Conservation (phyloP, 768 basidiomycete genomes). For the Dendrothele bispora region DNA sequence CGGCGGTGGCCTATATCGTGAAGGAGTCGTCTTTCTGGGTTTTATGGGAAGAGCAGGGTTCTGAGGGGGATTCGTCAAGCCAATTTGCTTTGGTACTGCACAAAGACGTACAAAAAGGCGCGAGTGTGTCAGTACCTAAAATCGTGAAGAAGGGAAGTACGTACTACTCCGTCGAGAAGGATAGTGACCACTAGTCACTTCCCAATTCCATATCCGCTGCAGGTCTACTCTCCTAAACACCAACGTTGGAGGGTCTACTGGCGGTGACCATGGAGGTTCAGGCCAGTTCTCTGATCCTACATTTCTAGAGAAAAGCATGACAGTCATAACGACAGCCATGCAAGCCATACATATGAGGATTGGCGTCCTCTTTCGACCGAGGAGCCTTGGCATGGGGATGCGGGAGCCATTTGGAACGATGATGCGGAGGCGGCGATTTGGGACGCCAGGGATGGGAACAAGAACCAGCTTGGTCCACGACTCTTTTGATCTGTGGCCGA, state of each 20-base stretch:
- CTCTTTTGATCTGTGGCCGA: constrained; percentile 10
- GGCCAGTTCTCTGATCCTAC: constrained; percentile 30
- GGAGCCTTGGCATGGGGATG: constrained; percentile 31
- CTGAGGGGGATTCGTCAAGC: constrained; percentile 48
- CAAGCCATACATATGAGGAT: constrained; percentile 34
- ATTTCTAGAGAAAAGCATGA: constrained; percentile 30
- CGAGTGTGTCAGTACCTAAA: no score
- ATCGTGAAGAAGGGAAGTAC: not conserved
- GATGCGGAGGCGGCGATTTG: constrained; percentile 37
- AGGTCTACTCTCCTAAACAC: constrained; percentile 55
- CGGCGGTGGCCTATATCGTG: constrained; percentile 46
- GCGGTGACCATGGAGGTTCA: constrained; percentile 27
- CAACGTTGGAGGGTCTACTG: constrained; percentile 39
- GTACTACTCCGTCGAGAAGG: constrained; percentile 54
- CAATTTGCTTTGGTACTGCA: constrained; percentile 65
- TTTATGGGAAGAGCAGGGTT: constrained; percentile 70
- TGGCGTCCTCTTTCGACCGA: constrained; percentile 35
- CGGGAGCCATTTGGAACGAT: constrained; percentile 33
- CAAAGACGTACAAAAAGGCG: not conserved
- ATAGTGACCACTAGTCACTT: constrained; percentile 67
- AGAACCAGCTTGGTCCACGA: constrained; percentile 40
- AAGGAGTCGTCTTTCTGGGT: constrained; percentile 44
- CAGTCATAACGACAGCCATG: constrained; percentile 32
- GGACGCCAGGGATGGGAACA: constrained; percentile 37
- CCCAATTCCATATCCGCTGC: constrained; percentile 71